Evolutionary conservation across 2,329 filamentous ascomycete species (phyloP).

Genomic region (Lasiodiplodia theobromae): DNA sequence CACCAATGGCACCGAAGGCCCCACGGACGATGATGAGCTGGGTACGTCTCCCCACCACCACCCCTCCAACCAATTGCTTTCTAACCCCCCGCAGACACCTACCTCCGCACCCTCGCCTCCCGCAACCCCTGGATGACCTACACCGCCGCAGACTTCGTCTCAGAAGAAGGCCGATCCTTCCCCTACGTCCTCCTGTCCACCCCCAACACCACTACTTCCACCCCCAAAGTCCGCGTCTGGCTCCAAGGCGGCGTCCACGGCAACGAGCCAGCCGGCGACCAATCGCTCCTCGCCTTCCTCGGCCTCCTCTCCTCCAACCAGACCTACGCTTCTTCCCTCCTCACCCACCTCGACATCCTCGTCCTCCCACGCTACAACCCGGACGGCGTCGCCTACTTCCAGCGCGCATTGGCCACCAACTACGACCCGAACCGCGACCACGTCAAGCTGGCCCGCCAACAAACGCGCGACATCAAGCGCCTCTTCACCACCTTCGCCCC

Average conservation of each 20-base stretch:
- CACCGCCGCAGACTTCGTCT: constrained; percentile 38
- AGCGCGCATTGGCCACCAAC: constrained; percentile 45
- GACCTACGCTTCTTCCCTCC: constrained; percentile 41
- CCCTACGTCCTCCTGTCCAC: constrained; percentile 42
- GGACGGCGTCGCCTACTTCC: constrained; percentile 47
- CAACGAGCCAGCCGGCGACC: constrained; percentile 48
- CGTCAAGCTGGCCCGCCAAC: constrained; percentile 44
- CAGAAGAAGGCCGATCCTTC: constrained; percentile 44
- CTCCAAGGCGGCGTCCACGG: constrained; percentile 48
- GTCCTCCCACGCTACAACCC: constrained; percentile 47
- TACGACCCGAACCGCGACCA: constrained; percentile 49
- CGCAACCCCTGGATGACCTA: constrained; percentile 46
- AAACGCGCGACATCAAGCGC: constrained; percentile 45
- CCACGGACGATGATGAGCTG: constrained; percentile 39
- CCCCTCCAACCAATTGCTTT: not conserved
- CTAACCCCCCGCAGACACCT: constrained; percentile 35
- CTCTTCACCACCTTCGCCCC: constrained; percentile 42
- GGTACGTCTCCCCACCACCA: constrained; percentile 29
- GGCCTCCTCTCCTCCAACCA: constrained; percentile 45
- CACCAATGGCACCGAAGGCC: constrained; percentile 41
- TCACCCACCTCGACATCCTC: constrained; percentile 45
- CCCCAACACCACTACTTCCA: constrained; percentile 31
- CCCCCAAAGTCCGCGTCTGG: constrained; percentile 45
- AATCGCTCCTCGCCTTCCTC: constrained; percentile 44
- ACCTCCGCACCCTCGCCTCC: constrained; percentile 39